A percentile compares a stretch with the other conserved stretches of the same genome.
Evolutionary conservation across 768 basidiomycete species (phyloP).

Genomic region (Kondoa subrosea): DNA sequence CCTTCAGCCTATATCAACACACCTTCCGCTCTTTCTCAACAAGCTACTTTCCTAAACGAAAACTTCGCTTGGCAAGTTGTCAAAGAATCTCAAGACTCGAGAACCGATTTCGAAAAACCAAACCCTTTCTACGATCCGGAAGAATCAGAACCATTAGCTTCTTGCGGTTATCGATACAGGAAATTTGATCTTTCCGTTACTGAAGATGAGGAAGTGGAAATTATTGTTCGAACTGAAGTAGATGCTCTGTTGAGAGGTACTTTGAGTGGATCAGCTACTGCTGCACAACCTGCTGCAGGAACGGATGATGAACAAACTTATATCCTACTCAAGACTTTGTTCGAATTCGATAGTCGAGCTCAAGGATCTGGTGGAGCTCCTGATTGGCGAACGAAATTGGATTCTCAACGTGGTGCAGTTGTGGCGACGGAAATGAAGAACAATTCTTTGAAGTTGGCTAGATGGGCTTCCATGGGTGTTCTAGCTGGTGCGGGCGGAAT

Average conservation of each 20-base stretch:
- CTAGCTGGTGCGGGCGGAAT: slow-evolving; percentile 86
- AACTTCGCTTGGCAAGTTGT: slow-evolving; percentile 96
- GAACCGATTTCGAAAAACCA: slow-evolving; percentile 60
- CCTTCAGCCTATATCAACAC: slow-evolving; percentile 50
- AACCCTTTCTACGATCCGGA: slow-evolving; percentile 93
- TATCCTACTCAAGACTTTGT: slow-evolving; percentile 82
- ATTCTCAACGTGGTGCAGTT: slow-evolving; percentile 89
- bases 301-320: slow-evolving; percentile 49
- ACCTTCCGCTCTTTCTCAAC: slow-evolving; percentile 78
- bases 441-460: slow-evolving; percentile 90
- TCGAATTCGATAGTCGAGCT: slow-evolving; percentile 86
- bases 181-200: slow-evolving; percentile 79
- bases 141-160: slow-evolving; percentile 86
- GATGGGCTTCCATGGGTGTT: slow-evolving; percentile 91
- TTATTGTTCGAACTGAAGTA: slow-evolving; percentile 89
- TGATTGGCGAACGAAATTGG: slow-evolving; percentile 97
- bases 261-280: not conserved
- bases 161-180: slow-evolving; percentile 90
- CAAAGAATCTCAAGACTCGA: slow-evolving; percentile 46
- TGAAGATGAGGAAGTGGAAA: slow-evolving; percentile 61
- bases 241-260: slow-evolving; percentile 55
- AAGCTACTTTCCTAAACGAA: slow-evolving; percentile 97
- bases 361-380: slow-evolving; percentile 83
- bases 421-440: slow-evolving; percentile 99
- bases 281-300: slow-evolving; percentile 8